These are phyloP conservation scores for Claviceps digitariae DNA, from an alignment of 2,329 filamentous ascomycete genomes.

Conservation along the genomic window DNA sequence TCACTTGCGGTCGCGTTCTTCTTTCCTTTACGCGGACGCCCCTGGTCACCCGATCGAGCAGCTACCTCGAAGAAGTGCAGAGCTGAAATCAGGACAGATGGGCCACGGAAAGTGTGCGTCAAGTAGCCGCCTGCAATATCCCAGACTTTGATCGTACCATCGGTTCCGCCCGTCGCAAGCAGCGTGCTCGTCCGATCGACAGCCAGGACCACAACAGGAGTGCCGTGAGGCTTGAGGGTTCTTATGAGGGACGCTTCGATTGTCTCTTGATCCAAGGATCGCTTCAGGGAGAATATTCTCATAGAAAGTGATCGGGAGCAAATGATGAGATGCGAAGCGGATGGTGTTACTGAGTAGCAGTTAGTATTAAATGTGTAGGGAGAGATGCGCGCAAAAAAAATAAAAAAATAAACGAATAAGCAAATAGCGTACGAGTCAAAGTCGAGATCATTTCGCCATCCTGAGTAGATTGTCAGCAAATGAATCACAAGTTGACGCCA, in stretches of 20 bases:
- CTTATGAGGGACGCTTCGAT: conserved; percentile 58
- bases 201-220: conserved; percentile 75
- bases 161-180: conserved; percentile 82
- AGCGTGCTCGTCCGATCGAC: conserved; percentile 81
- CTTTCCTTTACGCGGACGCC: conserved; percentile 20
- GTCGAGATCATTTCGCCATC: conserved; percentile 73
- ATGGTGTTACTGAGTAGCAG: conserved; percentile 57
- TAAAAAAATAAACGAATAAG: no score
- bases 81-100: conserved; percentile 81
- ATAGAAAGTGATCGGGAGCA: conserved; percentile 94
- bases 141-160: conserved; percentile 93
- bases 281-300: conserved; percentile 69
- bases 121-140: conserved; percentile 81
- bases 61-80: conserved; percentile 79
- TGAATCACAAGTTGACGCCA: not conserved
- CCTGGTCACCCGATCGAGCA: conserved; percentile 20
- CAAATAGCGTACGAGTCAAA: conserved; percentile 38
- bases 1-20: conserved; percentile 15
- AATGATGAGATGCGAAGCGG: conserved; percentile 73
- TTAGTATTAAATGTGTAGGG: conserved; percentile 7
- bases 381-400: no score
- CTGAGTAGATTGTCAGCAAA: conserved; percentile 23
- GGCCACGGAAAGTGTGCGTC: conserved; percentile 90
- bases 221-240: conserved; percentile 78
- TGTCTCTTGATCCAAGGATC: conserved; percentile 39